These are phyloP conservation scores for Rubus parviflorus DNA, from an alignment of 306 rosid species.

Conservation along the genomic window DNA sequence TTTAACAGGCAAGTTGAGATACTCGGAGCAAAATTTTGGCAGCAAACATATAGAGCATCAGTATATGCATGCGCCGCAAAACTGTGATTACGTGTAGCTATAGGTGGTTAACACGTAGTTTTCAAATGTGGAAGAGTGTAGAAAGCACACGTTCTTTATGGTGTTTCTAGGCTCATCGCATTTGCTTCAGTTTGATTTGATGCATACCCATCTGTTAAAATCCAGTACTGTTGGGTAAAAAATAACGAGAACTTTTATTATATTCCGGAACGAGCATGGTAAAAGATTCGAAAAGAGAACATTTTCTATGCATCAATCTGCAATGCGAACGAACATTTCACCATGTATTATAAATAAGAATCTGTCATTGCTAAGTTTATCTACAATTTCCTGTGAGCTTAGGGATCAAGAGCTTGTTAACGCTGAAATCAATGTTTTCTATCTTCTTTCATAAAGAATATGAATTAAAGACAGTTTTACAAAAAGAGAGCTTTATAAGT, in stretches of 20 bases:
- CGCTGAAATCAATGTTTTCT: not conserved
- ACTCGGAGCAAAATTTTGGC: no score
- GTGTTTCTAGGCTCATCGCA: not conserved
- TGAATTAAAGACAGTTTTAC: not conserved
- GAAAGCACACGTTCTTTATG: constrained; percentile 14
- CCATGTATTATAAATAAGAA: constrained; percentile 1
- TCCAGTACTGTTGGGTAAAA: not conserved
- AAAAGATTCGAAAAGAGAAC: not conserved
- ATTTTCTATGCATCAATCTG: not conserved
- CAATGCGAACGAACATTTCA: not conserved
- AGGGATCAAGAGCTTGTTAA: not conserved
- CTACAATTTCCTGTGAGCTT: constrained; percentile 13
- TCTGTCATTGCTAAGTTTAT: not conserved
- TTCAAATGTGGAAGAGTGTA: constrained; percentile 18
- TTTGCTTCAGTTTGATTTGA: not conserved
- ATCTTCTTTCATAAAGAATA: not conserved
- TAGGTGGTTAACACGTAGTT: not conserved
- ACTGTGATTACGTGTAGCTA: not conserved
- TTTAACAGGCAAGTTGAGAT: not conserved
- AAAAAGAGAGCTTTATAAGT: not conserved
- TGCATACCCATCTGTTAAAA: not conserved
- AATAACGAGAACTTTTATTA: not conserved
- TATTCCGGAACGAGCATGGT: not conserved
- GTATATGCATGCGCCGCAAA: not conserved
- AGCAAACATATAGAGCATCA: no score